phyloP scores from a whole-genome alignment of 2,329 filamentous ascomycete genomes.

The Ceratocystis cacaofunesta region DNA sequence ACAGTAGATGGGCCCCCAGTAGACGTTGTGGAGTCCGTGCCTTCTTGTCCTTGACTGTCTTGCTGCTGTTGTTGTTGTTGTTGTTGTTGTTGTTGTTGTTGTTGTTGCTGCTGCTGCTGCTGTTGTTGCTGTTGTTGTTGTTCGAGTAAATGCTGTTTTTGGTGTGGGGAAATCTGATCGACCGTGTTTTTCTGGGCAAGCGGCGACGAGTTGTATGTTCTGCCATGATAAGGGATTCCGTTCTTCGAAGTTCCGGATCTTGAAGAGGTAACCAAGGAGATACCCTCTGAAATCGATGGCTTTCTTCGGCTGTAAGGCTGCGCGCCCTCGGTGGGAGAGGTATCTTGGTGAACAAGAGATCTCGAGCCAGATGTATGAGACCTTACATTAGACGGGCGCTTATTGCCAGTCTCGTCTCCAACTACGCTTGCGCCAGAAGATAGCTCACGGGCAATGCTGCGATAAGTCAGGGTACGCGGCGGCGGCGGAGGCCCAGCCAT shows the following conservation, averaged over 20 bases:
- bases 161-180: constrained; percentile 22
- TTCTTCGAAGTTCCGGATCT: constrained; percentile 33
- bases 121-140: constrained; percentile 21
- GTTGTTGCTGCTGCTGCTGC: constrained; percentile 19
- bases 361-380: constrained; percentile 30
- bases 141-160: constrained; percentile 18
- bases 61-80: constrained; percentile 20
- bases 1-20: constrained; percentile 83
- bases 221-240: constrained; percentile 26
- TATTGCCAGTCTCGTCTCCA: constrained; percentile 23
- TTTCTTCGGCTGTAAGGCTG: constrained; percentile 21
- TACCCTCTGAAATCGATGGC: constrained; percentile 36
- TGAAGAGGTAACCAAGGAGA: constrained; percentile 25
- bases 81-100: constrained; percentile 15
- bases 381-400: constrained; percentile 3
- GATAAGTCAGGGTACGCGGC: constrained; percentile 30
- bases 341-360: constrained; percentile 34
- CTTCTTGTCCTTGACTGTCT: constrained; percentile 37
- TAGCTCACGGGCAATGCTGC: constrained; percentile 28
- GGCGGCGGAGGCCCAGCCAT: constrained; percentile 24
- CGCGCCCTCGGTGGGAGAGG: constrained; percentile 21
- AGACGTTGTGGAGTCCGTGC: constrained; percentile 75
- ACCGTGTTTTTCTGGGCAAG: constrained; percentile 33
- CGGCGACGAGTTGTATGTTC: constrained; percentile 45
- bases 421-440: constrained; percentile 13